Percentiles rank a stretch among this genome's conserved stretches.
Evolutionary conservation across 805 yeast genomes (phyloP).

Genomic region (Pichia manshurica): DNA sequence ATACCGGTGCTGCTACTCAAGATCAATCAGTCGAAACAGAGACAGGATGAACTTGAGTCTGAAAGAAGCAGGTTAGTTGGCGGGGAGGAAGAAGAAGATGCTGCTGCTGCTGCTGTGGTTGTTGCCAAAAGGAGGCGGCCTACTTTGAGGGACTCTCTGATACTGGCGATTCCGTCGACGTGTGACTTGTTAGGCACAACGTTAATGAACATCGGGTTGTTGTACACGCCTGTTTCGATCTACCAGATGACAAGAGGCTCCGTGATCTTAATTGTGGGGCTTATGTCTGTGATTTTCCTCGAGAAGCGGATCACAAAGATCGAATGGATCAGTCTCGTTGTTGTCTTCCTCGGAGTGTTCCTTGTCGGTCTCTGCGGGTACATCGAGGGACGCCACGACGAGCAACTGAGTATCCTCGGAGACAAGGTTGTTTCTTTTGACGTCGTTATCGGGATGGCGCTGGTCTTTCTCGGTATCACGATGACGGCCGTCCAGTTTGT

Average conservation of each 20-base stretch:
- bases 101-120: slow-evolving; percentile 7
- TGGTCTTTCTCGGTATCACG: slow-evolving; percentile 58
- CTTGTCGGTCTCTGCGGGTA: slow-evolving; percentile 71
- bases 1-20: slow-evolving; percentile 22
- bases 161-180: slow-evolving; percentile 55
- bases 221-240: slow-evolving; percentile 70
- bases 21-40: neutral
- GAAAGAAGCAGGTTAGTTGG: slow-evolving; percentile 4
- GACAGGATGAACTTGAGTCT: neutral
- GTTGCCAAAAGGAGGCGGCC: slow-evolving; percentile 16
- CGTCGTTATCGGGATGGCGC: slow-evolving; percentile 48
- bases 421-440: slow-evolving; percentile 16
- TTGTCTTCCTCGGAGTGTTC: slow-evolving; percentile 64
- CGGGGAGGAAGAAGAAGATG: neutral
- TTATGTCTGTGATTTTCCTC: slow-evolving; percentile 59
- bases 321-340: slow-evolving; percentile 63
- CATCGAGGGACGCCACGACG: slow-evolving; percentile 14
- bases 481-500: slow-evolving; percentile 75
- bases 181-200: slow-evolving; percentile 75
- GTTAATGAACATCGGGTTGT: slow-evolving; percentile 65
- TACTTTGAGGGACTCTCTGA: slow-evolving; percentile 17
- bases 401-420: neutral
- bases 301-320: slow-evolving; percentile 46
- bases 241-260: slow-evolving; percentile 87
- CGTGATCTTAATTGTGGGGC: slow-evolving; percentile 68